Percentiles rank a stretch among this genome's conserved stretches.
Evolutionary conservation across 2,329 filamentous ascomycete species (phyloP).

Genomic region (Monilinia fructicola): DNA sequence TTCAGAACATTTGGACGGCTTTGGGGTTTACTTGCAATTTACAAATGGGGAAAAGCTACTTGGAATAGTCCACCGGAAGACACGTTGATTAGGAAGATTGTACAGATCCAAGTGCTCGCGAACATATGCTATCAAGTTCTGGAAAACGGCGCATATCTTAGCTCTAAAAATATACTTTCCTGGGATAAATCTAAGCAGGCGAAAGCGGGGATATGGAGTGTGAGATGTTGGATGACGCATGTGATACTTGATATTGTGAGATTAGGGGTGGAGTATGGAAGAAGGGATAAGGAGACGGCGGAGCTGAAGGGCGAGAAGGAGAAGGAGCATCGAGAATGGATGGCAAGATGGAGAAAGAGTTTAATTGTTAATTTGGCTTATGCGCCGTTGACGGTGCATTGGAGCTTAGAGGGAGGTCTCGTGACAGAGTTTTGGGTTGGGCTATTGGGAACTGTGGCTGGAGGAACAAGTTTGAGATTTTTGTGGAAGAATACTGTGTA

Average conservation of each 20-base stretch:
- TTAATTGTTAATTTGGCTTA: constrained; percentile 71
- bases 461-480: constrained; percentile 46
- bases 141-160: constrained; percentile 81
- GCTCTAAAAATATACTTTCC: constrained; percentile 67
- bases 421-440: constrained; percentile 60
- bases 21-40: constrained; percentile 74
- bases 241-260: constrained; percentile 73
- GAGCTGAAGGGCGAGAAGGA: constrained; percentile 36
- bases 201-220: constrained; percentile 68
- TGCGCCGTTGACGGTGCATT: constrained; percentile 82
- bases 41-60: constrained; percentile 61
- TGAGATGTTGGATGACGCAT: constrained; percentile 77
- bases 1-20: constrained; percentile 71
- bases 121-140: constrained; percentile 72
- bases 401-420: constrained; percentile 68
- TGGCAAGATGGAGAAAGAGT: constrained; percentile 59
- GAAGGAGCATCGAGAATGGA: constrained; percentile 41
- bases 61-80: constrained; percentile 43
- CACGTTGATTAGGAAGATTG: constrained; percentile 51
- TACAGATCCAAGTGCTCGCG: constrained; percentile 65
- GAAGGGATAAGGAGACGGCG: constrained; percentile 38
- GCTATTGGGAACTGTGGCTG: constrained; percentile 54
- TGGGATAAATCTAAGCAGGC: constrained; percentile 57
- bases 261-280: constrained; percentile 45
- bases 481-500: constrained; percentile 43